Base-by-base conservation (phyloP, 257 asterid genomes). In the Ajuga chamaepitys region DNA sequence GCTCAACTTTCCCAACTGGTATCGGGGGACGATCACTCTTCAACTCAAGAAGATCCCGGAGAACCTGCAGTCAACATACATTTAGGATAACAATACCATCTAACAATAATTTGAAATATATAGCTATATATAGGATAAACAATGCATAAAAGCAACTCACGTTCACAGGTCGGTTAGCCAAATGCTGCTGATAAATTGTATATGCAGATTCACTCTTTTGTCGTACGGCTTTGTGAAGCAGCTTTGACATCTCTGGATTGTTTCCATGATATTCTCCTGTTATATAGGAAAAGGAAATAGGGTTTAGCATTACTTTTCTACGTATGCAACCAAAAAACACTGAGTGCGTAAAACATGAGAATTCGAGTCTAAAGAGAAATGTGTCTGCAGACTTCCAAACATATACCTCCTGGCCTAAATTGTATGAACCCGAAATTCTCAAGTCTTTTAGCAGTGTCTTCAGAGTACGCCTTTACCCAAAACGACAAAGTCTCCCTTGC, bases 401-500 rank as follows among this genome's bases (percentile, higher is more conserved):
- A 58, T 35, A 50, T 86, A 94, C 99, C 99, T 94, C 99, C 99
- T 17, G 94, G 97, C 81, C 99, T 86, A 64, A 86, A 80, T 80
- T 94, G 99, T 70, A 94, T 90, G 82, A 94, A 94, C 60, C 99
- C 99, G 58, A 80, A 94, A 73, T 94, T 94, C 79, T 94, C 99
- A 64, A 94, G 99, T 72, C 99, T 82, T 85, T 94, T 94, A 64
- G 99, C 96, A 12, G 99, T 94, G 75, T 94, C 97, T 82, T 90
- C 96, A 24, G 99, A 90, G 81, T 87, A 94, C 38, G 99, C 95
- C 88, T 90, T 94, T 59, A 94, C 88, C 99, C 99, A 94, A 77
- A 94, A 88, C 40, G 99, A 90, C 59, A 94, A 67, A 20, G 88
- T 79, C 75, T 94, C 99, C 81, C 99, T 88, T 54, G 97, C 97